phyloP scores from a whole-genome alignment of 306 rosid species.

The Ochetophila trinervis region DNA sequence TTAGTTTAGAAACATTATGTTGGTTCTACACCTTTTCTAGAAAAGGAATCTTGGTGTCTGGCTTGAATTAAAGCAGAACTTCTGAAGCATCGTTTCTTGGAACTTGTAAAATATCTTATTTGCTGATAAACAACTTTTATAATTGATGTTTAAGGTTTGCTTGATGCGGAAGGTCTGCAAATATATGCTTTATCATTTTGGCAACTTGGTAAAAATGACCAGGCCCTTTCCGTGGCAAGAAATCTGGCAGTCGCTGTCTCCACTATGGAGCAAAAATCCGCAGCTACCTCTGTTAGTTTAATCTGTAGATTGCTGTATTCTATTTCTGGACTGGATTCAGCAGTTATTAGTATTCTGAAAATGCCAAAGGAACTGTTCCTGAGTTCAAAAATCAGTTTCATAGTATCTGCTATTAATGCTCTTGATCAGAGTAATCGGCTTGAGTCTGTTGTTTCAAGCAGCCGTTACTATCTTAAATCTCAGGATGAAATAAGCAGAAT shows the following conservation, averaged over 20 bases:
- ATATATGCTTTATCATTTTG: slow-evolving; percentile 77
- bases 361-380: slow-evolving; percentile 77
- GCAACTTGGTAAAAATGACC: slow-evolving; percentile 65
- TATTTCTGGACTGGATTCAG: slow-evolving; percentile 68
- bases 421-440: slow-evolving; percentile 60
- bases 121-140: neutral
- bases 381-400: slow-evolving; percentile 65
- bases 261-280: slow-evolving; percentile 46
- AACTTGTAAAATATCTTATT: neutral
- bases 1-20: neutral
- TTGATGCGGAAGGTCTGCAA: slow-evolving; percentile 68
- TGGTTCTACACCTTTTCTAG: neutral
- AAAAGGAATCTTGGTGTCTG: neutral
- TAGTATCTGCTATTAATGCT: slow-evolving; percentile 76
- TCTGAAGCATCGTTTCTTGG: neutral
- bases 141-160: slow-evolving; percentile 54
- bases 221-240: slow-evolving; percentile 59
- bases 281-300: slow-evolving; percentile 58
- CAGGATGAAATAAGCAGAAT: slow-evolving; percentile 66
- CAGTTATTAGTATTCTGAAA: slow-evolving; percentile 50
- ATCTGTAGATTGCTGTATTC: slow-evolving; percentile 63
- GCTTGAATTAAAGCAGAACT: neutral
- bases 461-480: slow-evolving; percentile 46
- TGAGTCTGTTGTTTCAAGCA: slow-evolving; percentile 53
- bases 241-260: slow-evolving; percentile 53